These are phyloP conservation scores for Notholithocarpus densiflorus DNA, from an alignment of 306 rosid genomes.

Conservation along the genomic window DNA sequence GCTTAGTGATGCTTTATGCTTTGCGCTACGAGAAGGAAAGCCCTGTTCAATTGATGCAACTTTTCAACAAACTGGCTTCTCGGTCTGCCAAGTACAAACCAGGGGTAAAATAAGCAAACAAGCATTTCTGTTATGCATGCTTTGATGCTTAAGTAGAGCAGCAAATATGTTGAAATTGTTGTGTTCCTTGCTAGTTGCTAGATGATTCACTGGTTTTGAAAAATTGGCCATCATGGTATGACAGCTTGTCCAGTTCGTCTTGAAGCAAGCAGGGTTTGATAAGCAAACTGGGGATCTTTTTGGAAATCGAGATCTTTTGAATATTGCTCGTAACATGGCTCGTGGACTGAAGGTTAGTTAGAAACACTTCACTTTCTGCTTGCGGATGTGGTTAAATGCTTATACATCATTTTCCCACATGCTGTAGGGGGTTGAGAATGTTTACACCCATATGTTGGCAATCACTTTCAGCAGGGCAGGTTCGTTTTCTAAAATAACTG, in stretches of 20 bases:
- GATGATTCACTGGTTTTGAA: conserved; percentile 30
- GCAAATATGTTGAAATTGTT: conserved; percentile 7
- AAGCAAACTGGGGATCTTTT: conserved; percentile 83
- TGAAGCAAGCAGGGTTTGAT: conserved; percentile 96
- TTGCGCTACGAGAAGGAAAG: conserved; percentile 92
- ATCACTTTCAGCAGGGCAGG: conserved; percentile 98
- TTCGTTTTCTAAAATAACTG: conserved; percentile 36
- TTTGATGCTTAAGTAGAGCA: not conserved
- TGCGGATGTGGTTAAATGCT: conserved; percentile 16
- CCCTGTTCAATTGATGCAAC: conserved; percentile 88
- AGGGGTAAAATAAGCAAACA: conserved; percentile 49
- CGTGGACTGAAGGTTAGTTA: conserved; percentile 84
- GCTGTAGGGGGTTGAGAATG: conserved; percentile 85
- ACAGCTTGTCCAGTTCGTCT: conserved; percentile 94
- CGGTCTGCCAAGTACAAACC: conserved; percentile 68
- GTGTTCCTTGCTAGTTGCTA: conserved; percentile 14
- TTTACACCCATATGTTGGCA: conserved; percentile 87
- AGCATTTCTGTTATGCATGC: not conserved
- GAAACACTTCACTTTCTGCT: conserved; percentile 20
- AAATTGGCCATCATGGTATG: conserved; percentile 29
- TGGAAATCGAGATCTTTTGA: conserved; percentile 83
- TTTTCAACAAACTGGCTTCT: conserved; percentile 73
- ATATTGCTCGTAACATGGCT: conserved; percentile 97
- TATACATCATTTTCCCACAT: conserved; percentile 19
- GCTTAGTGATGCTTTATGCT: conserved; percentile 87